Conservation (phyloP, 768 basidiomycete genomes). For the Leccinum subgranulosum region DNA sequence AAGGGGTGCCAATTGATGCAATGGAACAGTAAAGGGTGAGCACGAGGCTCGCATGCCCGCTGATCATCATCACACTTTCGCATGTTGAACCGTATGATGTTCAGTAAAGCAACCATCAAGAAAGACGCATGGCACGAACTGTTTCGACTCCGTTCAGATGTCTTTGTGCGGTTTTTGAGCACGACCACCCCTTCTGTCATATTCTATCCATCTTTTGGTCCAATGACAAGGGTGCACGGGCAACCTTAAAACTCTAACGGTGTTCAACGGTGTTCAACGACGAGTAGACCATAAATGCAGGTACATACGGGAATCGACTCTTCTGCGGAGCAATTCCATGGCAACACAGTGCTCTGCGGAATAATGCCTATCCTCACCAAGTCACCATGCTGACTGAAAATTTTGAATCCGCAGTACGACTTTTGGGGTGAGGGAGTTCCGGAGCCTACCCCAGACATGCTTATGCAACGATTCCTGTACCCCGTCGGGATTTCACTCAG, state of each 20-base stretch:
- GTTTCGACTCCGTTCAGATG: background rate
- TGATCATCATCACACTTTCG: background rate
- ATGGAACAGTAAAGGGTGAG: background rate
- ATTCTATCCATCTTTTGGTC: background rate
- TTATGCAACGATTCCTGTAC: background rate
- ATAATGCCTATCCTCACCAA: background rate
- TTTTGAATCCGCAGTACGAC: background rate
- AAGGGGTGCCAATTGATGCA: background rate
- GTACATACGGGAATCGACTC: background rate
- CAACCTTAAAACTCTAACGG: background rate
- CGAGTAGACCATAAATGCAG: background rate
- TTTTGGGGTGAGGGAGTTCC: background rate
- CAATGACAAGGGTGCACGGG: background rate
- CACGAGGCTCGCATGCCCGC: background rate
- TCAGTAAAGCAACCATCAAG: background rate
- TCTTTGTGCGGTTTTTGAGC: background rate
- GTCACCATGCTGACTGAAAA: background rate
- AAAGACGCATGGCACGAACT: background rate
- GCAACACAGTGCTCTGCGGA: background rate
- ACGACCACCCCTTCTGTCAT: background rate
- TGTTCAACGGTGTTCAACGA: background rate
- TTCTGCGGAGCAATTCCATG: background rate
- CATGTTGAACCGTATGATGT: background rate
- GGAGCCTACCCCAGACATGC: background rate
- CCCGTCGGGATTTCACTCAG: background rate